Conservation (phyloP, 768 basidiomycete species). For the Clathrus columnatus region DNA sequence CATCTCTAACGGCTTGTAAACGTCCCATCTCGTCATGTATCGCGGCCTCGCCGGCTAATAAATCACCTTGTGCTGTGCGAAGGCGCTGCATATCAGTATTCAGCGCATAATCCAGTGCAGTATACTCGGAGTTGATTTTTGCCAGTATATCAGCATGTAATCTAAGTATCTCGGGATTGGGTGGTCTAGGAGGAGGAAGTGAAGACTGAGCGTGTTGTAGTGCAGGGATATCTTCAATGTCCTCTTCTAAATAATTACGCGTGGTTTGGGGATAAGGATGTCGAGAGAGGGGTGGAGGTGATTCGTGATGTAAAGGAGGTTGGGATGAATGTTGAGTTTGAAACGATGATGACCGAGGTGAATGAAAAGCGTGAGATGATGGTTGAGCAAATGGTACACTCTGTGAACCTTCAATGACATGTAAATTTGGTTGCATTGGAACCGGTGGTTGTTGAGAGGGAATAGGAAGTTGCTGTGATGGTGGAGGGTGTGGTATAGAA, state of each 20-base stretch:
- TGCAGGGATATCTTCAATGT: slow-evolving; percentile 50
- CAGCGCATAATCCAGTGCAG: slow-evolving; percentile 58
- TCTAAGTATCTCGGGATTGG: slow-evolving; percentile 80
- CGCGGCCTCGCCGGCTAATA: slow-evolving; percentile 85
- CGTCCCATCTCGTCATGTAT: slow-evolving; percentile 95
- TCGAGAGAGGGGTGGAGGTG: slow-evolving; percentile 2
- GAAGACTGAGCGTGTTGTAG: slow-evolving; percentile 28
- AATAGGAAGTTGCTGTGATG: slow-evolving; percentile 17
- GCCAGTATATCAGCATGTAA: slow-evolving; percentile 71
- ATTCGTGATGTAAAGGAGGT: neutral
- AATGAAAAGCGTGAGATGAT: no score
- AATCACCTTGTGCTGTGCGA: slow-evolving; percentile 73
- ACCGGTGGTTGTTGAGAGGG: slow-evolving; percentile 16
- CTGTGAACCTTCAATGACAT: no score
- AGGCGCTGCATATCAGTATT: slow-evolving; percentile 63
- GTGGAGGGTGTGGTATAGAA: slow-evolving; percentile 21
- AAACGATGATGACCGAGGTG: neutral
- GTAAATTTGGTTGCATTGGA: neutral
- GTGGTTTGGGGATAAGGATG: slow-evolving; percentile 3
- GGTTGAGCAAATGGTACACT: no score
- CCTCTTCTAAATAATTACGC: slow-evolving; percentile 10
- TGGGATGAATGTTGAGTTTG: neutral
- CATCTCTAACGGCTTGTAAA: slow-evolving; percentile 85
- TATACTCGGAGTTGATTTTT: slow-evolving; percentile 63
- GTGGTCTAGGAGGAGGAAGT: slow-evolving; percentile 67